Base-by-base conservation (phyloP, 805 yeast species). In the Hanseniaspora lachancei region DNA sequence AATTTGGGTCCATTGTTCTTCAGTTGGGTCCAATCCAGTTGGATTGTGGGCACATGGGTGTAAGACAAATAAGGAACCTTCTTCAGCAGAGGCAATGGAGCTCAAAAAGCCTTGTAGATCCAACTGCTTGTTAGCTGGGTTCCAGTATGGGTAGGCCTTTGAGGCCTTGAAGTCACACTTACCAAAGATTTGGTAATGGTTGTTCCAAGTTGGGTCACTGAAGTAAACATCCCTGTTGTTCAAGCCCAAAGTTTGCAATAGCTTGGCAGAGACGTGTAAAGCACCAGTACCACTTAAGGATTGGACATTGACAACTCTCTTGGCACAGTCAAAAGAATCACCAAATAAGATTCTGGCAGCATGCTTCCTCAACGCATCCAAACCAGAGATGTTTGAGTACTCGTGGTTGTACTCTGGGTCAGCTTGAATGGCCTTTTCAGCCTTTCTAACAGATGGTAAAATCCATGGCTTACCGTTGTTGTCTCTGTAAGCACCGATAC, bases 11-110 rank as follows among this genome's bases (percentile, higher is more conserved):
- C 98, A 91, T 72, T 91, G 85, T 52, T 77, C 84, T 57, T 74
- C 73, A 2, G 85, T 80, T 57, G 97, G 97, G 69, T 91, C 98
- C 62, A 91, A 80, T 43, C 97, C 98, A 23, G 97, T 91, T 58
- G 98, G 97, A 70, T 91, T 91, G 72, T 91, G 98, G 36, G 97
- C 97, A 70, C 97, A 89, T 3, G 97, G 89, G 67, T 91, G 98
- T 58, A 91, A 75, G 57, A 91, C 70, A 62, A 91, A 81, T 47
- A 88, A 73, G 9, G 95, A 87, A 49, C 95, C 95, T 8, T 68
- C 67, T 55, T 84, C 83, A 13, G 96, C 95, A 21, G 67, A 57
- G 48, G 77, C 73, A 60, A 91, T 82, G 46, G 87, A 72, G 13
- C 63, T 61, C 39, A 89, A 62, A 65, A 82, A 80, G 0, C 89